A percentile compares a stretch with the other conserved stretches of the same genome.
Conservation (phyloP, 2,329 filamentous ascomycete species). For the Fusarium agapanthi region DNA sequence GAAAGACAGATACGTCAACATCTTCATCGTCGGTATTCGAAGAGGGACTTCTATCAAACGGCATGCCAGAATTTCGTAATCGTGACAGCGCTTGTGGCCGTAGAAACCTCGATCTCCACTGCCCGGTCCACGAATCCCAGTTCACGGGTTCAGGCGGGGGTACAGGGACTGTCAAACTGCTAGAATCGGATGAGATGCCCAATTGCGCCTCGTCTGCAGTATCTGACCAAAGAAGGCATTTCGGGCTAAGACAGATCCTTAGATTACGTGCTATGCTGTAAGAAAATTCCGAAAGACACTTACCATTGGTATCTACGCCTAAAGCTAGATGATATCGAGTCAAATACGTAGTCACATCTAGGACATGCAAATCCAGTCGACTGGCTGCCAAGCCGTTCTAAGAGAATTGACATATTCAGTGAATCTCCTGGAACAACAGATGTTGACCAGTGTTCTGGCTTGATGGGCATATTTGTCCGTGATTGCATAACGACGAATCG, state of each 20-base stretch:
- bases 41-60: background rate
- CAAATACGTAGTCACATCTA: background rate
- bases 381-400: background rate
- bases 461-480: background rate
- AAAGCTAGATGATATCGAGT: background rate
- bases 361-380: background rate
- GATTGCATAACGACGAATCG: background rate
- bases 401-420: background rate
- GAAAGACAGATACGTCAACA: background rate
- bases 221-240: background rate
- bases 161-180: background rate
- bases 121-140: background rate
- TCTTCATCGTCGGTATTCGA: background rate
- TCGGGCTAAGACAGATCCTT: background rate
- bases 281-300: background rate
- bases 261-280: too few species aligned
- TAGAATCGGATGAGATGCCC: background rate
- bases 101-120: background rate
- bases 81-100: background rate
- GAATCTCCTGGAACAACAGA: background rate
- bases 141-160: background rate
- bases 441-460: background rate
- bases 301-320: background rate
- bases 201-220: background rate
- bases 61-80: background rate